A percentile compares a stretch with the other conserved stretches of the same genome.
Evolutionary conservation across 176 grass and related monocot species (phyloP).

Genomic region (Aegilops sharonensis): DNA sequence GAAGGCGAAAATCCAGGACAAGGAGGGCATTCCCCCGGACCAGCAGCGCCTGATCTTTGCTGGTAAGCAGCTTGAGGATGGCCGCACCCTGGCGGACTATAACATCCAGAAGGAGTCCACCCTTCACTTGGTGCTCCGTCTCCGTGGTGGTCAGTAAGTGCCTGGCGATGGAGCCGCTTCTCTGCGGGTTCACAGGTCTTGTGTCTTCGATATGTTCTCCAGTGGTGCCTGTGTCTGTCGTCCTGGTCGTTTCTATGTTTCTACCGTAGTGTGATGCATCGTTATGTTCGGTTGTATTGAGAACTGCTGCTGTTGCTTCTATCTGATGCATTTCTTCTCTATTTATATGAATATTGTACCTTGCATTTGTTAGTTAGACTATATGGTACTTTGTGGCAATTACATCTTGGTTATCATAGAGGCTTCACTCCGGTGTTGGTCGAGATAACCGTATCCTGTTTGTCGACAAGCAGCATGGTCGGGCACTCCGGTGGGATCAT

Average conservation of each 20-base stretch:
- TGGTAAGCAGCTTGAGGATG: conserved; percentile 61
- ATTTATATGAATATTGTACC: too few species aligned
- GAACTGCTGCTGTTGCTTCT: not conserved
- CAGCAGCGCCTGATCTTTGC: conserved; percentile 75
- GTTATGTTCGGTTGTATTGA: not conserved
- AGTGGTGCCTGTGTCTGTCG: too few species aligned
- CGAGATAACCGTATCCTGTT: too few species aligned
- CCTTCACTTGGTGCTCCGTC: conserved; percentile 40
- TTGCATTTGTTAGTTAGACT: too few species aligned
- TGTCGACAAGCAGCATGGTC: too few species aligned
- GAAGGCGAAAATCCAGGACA: conserved; percentile 76
- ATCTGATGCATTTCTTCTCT: not conserved
- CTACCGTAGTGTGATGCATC: not conserved
- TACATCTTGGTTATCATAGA: too few species aligned
- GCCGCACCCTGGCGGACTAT: conserved; percentile 50
- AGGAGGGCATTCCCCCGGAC: conserved; percentile 71
- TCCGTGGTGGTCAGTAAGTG: too few species aligned
- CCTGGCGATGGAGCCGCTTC: not conserved
- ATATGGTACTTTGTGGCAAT: too few species aligned
- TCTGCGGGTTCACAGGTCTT: conserved; percentile 15
- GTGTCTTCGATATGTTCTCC: not conserved
- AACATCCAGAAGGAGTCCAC: conserved; percentile 79
- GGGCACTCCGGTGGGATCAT: too few species aligned
- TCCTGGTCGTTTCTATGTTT: too few species aligned
- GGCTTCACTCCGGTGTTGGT: too few species aligned